Evolutionary conservation across 208 protist genomes (phyloP).

Genomic region (Trypanosoma vivax): DNA sequence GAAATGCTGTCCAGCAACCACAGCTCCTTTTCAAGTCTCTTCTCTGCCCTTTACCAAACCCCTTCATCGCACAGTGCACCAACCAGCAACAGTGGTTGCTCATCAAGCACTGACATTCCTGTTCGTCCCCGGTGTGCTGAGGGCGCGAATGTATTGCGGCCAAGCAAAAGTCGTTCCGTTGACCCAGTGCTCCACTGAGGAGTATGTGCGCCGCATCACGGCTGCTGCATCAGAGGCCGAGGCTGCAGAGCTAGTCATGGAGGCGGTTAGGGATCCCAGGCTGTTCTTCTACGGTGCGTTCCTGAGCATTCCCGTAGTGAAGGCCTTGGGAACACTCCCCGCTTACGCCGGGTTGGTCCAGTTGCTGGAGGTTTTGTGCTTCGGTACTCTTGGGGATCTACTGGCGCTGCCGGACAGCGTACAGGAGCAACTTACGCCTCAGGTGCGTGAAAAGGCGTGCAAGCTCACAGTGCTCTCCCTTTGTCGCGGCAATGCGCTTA

Average conservation of each 20-base stretch:
- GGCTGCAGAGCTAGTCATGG: constrained; percentile 10
- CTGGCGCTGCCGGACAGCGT: background rate
- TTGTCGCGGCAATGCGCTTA: constrained; percentile 19
- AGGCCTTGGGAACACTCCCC: constrained; percentile 6
- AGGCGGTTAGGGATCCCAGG: constrained; percentile 21
- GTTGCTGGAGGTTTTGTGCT: constrained; percentile 24
- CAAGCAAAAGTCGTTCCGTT: too few species aligned
- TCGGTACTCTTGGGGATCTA: constrained; percentile 22
- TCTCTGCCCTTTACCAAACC: too few species aligned
- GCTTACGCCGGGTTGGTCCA: constrained; percentile 16
- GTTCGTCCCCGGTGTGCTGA: too few species aligned
- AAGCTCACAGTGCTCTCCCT: constrained; percentile 36
- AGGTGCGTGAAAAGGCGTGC: constrained; percentile 23
- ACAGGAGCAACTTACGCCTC: constrained; percentile 1
- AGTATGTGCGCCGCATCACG: constrained; percentile 14
- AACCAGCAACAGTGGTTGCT: too few species aligned
- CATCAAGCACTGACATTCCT: too few species aligned
- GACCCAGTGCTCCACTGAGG: constrained; percentile 8
- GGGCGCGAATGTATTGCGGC: too few species aligned
- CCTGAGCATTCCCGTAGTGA: constrained; percentile 9
- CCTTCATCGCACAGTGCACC: too few species aligned
- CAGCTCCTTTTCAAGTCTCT: too few species aligned
- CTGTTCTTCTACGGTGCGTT: constrained; percentile 52
- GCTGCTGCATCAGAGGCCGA: background rate
- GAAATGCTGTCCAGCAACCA: too few species aligned